Percentiles rank a stretch among this genome's conserved stretches.
Evolutionary conservation across 139 green algal species (phyloP).

Genomic region (Asterochloris erici): DNA sequence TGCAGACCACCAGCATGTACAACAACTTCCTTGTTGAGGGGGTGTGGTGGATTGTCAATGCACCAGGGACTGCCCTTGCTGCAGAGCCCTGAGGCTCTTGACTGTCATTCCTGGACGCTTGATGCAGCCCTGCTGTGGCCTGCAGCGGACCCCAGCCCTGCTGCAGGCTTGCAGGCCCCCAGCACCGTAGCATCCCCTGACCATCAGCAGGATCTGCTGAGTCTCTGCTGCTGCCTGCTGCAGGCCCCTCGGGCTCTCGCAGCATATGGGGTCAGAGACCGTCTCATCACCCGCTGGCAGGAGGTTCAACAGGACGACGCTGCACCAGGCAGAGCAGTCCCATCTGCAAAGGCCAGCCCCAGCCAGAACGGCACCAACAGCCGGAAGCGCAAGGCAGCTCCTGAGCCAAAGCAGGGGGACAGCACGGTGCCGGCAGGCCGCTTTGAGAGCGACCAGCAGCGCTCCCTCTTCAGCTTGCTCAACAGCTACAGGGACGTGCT

Average conservation of each 20-base stretch:
- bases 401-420: too few species aligned
- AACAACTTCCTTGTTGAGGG: background rate
- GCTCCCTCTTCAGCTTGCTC: constrained; percentile 49
- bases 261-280: constrained; percentile 51
- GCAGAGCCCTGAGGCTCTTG: too few species aligned
- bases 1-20: background rate
- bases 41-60: too few species aligned
- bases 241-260: constrained; percentile 28
- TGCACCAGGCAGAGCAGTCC: background rate
- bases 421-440: background rate
- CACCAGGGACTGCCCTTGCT: background rate
- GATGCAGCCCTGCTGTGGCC: too few species aligned
- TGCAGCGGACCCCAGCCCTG: too few species aligned
- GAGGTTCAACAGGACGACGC: constrained; percentile 38
- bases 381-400: background rate
- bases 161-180: too few species aligned
- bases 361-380: too few species aligned
- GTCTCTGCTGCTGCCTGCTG: background rate
- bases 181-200: too few species aligned
- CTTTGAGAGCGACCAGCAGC: constrained; percentile 47
- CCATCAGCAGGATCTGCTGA: too few species aligned
- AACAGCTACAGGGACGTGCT: constrained; percentile 61
- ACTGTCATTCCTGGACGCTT: too few species aligned
- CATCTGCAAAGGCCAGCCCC: too few species aligned
- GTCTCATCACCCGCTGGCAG: constrained; percentile 50